These are phyloP conservation scores for Plasmodium coatneyi DNA, from an alignment of 169 alveolate genomes.

Conservation along the genomic window DNA sequence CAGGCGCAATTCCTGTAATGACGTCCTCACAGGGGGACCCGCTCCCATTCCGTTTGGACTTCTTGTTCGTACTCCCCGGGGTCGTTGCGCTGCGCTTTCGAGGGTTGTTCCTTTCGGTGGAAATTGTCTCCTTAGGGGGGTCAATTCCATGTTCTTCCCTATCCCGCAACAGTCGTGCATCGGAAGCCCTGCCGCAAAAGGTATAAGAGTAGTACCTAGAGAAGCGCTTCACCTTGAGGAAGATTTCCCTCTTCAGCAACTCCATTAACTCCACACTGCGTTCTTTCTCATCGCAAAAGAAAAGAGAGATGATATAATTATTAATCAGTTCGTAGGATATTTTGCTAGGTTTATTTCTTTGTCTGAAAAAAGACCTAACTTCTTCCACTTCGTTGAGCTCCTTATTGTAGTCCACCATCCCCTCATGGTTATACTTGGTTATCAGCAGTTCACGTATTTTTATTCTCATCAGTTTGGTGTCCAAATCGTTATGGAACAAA, in stretches of 20 bases:
- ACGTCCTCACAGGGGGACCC: not conserved
- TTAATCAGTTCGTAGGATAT: slow-evolving; percentile 54
- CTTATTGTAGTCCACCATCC: slow-evolving; percentile 11
- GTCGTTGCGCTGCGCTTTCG: not conserved
- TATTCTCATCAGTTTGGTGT: slow-evolving; percentile 20
- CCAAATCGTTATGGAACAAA: slow-evolving; percentile 25
- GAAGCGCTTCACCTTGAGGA: slow-evolving; percentile 32
- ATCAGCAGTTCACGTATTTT: slow-evolving; percentile 64
- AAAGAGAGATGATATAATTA: slow-evolving; percentile 54
- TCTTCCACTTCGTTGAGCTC: not conserved
- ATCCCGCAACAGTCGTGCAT: not conserved
- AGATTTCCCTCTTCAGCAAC: slow-evolving; percentile 27
- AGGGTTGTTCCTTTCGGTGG: not conserved
- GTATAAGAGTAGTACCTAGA: slow-evolving; percentile 3
- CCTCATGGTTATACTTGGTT: slow-evolving; percentile 53
- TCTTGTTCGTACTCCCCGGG: not conserved
- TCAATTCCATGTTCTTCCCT: not conserved
- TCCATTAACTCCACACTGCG: slow-evolving; percentile 24
- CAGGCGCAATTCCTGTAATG: not conserved
- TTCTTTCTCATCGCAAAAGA: slow-evolving; percentile 31
- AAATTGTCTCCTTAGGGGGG: not conserved
- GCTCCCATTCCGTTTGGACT: not conserved
- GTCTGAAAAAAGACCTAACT: slow-evolving; percentile 14
- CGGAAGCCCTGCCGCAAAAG: not conserved
- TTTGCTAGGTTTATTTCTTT: slow-evolving; percentile 4